These are phyloP conservation scores for Ochromonas danica DNA, from an alignment of 108 stramenopile species.

Conservation along the genomic window DNA sequence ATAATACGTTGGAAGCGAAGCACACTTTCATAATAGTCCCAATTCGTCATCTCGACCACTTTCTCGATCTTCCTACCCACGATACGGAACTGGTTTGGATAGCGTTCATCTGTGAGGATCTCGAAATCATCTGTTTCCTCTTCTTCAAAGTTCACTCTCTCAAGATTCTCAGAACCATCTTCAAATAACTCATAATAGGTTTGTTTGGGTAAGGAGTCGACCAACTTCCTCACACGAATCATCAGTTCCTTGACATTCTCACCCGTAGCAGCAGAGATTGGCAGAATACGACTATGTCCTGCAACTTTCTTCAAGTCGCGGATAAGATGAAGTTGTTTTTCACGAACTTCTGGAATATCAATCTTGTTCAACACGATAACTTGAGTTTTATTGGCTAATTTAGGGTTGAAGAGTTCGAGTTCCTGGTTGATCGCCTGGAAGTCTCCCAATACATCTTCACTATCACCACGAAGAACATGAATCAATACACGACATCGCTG, in stretches of 20 bases:
- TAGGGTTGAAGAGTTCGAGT: constrained; percentile 72
- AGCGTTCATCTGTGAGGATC: constrained; percentile 63
- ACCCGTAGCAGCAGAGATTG: constrained; percentile 80
- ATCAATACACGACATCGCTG: constrained; percentile 76
- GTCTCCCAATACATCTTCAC: constrained; percentile 84
- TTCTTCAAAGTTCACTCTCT: constrained; percentile 63
- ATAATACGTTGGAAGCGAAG: constrained; percentile 80
- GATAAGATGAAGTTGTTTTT: constrained; percentile 60
- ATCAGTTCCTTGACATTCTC: constrained; percentile 82
- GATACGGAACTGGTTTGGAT: constrained; percentile 82
- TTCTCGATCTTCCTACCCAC: constrained; percentile 76
- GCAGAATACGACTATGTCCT: constrained; percentile 72
- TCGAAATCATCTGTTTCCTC: background rate
- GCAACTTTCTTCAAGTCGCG: constrained; percentile 61
- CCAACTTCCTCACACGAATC: constrained; percentile 81
- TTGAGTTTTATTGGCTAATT: constrained; percentile 82
- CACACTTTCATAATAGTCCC: constrained; percentile 86
- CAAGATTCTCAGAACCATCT: background rate
- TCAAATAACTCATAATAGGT: constrained; percentile 58
- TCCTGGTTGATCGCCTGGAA: constrained; percentile 87
- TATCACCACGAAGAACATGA: constrained; percentile 89
- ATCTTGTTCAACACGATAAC: constrained; percentile 69
- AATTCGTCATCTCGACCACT: constrained; percentile 85
- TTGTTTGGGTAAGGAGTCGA: constrained; percentile 70
- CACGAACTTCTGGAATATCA: constrained; percentile 76